Evolutionary conservation across 2,329 filamentous ascomycete species (phyloP).

Genomic region (Cordyceps cicadae): DNA sequence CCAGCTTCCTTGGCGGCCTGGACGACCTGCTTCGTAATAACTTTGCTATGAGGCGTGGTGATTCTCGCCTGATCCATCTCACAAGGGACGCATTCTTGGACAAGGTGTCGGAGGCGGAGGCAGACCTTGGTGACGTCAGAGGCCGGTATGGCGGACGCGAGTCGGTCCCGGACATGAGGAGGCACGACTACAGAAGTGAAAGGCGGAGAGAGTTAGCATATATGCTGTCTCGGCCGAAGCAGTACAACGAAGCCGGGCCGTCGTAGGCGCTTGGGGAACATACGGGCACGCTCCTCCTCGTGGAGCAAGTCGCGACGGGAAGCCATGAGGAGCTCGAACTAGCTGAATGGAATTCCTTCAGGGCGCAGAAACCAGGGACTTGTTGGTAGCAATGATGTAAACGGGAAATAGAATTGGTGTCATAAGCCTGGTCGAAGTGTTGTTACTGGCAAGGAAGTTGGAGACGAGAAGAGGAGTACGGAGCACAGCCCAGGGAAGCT

Average conservation of each 20-base stretch:
- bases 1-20: conserved; percentile 76
- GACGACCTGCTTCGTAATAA: conserved; percentile 76
- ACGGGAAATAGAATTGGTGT: neutral
- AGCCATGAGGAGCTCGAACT: neutral
- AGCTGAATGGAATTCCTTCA: neutral
- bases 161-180: conserved; percentile 46
- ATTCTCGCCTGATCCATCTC: conserved; percentile 72
- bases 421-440: neutral
- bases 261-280: neutral
- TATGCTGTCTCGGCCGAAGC: neutral
- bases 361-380: neutral
- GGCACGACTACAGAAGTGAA: conserved; percentile 50
- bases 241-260: neutral
- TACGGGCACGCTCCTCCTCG: conserved; percentile 12
- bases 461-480: neutral
- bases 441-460: neutral
- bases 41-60: conserved; percentile 70
- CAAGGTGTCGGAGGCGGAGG: conserved; percentile 79
- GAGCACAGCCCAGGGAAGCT: neutral
- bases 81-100: conserved; percentile 83
- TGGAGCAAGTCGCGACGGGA: conserved; percentile 9
- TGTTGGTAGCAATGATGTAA: neutral
- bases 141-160: conserved; percentile 62
- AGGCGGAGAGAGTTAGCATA: neutral
- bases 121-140: conserved; percentile 82